Evolutionary conservation across 257 asterid species (phyloP).

Genomic region (Solanum rostratum): DNA sequence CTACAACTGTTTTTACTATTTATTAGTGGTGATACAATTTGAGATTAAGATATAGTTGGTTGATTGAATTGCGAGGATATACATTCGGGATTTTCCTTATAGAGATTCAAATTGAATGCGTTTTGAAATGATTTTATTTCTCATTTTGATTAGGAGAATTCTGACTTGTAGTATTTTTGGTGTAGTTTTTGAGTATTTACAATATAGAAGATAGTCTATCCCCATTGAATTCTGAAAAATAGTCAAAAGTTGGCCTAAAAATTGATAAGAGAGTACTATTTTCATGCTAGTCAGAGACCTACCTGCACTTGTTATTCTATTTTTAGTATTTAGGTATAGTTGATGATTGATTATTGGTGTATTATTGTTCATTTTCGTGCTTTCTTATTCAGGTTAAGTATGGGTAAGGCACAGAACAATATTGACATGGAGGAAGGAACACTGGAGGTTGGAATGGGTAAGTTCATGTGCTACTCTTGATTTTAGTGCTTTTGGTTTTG

Average conservation of each 20-base stretch:
- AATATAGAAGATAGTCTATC: not conserved
- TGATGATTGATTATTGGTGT: not conserved
- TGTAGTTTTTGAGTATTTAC: not conserved
- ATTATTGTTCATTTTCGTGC: not conserved
- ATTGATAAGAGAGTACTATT: not conserved
- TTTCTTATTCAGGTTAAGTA: constrained; percentile 26
- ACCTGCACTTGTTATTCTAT: not conserved
- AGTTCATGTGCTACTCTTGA: not conserved
- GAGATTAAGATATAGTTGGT: not conserved
- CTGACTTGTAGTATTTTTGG: not conserved
- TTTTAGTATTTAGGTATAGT: not conserved
- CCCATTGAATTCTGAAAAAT: not conserved
- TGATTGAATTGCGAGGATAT: not conserved
- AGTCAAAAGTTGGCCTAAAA: not conserved
- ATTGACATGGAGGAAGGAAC: constrained; percentile 71
- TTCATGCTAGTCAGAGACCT: not conserved
- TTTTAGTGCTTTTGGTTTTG: not conserved
- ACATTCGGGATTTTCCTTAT: not conserved
- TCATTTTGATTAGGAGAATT: not conserved
- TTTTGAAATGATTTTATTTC: not conserved
- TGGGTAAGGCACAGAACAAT: constrained; percentile 53
- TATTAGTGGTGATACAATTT: not conserved
- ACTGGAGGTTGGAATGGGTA: constrained; percentile 92
- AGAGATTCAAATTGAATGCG: not conserved
- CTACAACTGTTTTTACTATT: not conserved